Evolutionary conservation across 2,329 filamentous ascomycete species (phyloP), one percentile per base, ranked within the genome.

Genomic region (Ustilaginoidea virens): DNA sequence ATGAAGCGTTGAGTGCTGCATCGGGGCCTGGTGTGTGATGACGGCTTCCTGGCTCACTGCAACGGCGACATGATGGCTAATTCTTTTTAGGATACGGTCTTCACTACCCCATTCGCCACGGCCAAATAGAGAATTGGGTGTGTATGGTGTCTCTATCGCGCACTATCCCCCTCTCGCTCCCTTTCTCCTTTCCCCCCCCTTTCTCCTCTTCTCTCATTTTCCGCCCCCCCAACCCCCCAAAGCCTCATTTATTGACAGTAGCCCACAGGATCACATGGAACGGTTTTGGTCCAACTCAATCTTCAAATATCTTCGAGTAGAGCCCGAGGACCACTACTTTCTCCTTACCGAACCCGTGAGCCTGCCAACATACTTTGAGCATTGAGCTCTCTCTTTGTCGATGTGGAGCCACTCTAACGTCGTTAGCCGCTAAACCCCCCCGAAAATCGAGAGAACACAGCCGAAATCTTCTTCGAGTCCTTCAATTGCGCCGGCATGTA

Each of bases 211-310:
- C n/a, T n/a, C n/a, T n/a, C n/a, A n/a, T n/a, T n/a, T n/a, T n/a
- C n/a, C n/a, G n/a, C n/a, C n/a, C n/a, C n/a, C n/a, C n/a, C n/a
- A n/a, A n/a, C n/a, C n/a, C n/a, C n/a, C n/a, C n/a, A n/a, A n/a
- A n/a, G n/a, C n/a, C n/a, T n/a, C n/a, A n/a, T n/a, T n/a, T n/a
- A n/a, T n/a, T n/a, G n/a, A n/a, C n/a, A n/a, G n/a, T n/a, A n/a
- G n/a, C n/a, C n/a, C n/a, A n/a, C 42, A 90, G 81, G 90, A 98
- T 58, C 82, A 94, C 48, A 98, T 98, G 90, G 90, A 98, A 58
- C 78, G 90, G 38, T 98, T 96, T 63, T 98, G 90, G 90, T 96
- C 92, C 42, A 96, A 96, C 63, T 98, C 90, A 38, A 98, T 98
- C 60, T 98, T 98, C 73, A 98, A 98, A 56, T 98, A 98, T 51